phyloP scores from a whole-genome alignment of 768 basidiomycete species.

The Holtermannia corniformis region DNA sequence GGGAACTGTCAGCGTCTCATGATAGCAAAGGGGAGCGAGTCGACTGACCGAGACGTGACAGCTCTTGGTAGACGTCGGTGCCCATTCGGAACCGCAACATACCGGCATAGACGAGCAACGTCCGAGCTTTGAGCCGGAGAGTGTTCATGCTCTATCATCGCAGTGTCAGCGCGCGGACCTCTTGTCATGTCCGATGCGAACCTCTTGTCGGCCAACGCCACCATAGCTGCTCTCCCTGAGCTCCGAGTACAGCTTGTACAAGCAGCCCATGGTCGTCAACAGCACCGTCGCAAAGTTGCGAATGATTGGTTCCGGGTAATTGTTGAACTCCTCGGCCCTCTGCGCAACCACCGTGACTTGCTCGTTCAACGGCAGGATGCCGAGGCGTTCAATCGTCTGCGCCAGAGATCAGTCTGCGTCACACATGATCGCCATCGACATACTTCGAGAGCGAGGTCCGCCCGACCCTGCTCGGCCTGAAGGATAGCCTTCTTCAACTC shows the following conservation, averaged over 20 bases:
- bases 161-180: not conserved
- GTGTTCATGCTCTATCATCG: not conserved
- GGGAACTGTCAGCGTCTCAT: not conserved
- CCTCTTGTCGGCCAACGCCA: conserved; percentile 46
- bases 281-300: conserved; percentile 82
- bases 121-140: not conserved
- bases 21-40: too few relatives aligned
- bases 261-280: conserved; percentile 81
- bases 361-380: conserved; percentile 74
- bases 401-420: not conserved
- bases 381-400: conserved; percentile 54
- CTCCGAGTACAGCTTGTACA: conserved; percentile 69
- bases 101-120: not conserved
- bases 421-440: conserved; percentile 23
- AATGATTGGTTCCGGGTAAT: conserved; percentile 72
- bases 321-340: conserved; percentile 79
- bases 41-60: not conserved
- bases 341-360: conserved; percentile 78
- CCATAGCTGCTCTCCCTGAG: conserved; percentile 61
- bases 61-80: not conserved
- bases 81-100: not conserved
- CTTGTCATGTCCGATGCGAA: not conserved
- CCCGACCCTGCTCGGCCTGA: conserved; percentile 59
- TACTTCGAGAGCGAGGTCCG: conserved; percentile 75
- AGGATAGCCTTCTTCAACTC: conserved; percentile 72